Base-by-base conservation (phyloP, 805 yeast species). In the Candida xiaguanensis region DNA sequence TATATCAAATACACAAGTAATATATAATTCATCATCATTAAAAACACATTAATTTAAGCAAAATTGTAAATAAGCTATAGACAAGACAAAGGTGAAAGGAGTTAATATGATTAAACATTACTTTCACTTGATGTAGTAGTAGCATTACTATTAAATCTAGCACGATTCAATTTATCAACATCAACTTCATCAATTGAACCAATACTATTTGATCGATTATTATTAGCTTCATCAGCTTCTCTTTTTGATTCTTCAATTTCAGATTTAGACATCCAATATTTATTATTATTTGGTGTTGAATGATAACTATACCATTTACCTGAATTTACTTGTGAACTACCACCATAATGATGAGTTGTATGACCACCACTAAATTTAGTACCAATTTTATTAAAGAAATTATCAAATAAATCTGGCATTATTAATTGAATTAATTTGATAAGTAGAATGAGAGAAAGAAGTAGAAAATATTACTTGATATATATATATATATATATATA, bases 241-340 rank as follows among this genome's bases (percentile, higher is more conserved):
- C 23, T 35, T 16, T 41, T 24, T 15, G 32, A 28, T 15, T 28
- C n/a, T 15, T 28, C 31, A 14, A 28, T 13, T 7, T 28, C 31
- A 8, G 31, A 5, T 28, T 28, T 31, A 34, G 69, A 64, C 48
- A 66, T 44, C 72, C 72, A 67, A 25, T 60, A 66, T 19, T 61
- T 58, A 45, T 66, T 67, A 43, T 67, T 67, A 25, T 66, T 63
- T 16, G 56, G 52, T 31, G 52, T 61, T 30, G 55, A 42, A 31
- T 61, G 67, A 42, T 66, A 65, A 42, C 58, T 65, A 42, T 66
- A 66, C 41, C 49, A 65, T 3, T 48, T 48, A 2, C 73, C 73
- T 4, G 65, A 47, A 39, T 66, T 67, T 9, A 65, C 71, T 39
- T 59, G 70, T 3, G 57, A 44, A 11, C 56, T 36, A 24, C 61